Percentiles rank a stretch among this genome's conserved stretches.
Conservation (phyloP, 2,329 filamentous ascomycete species). For the Colletotrichum viniferum region DNA sequence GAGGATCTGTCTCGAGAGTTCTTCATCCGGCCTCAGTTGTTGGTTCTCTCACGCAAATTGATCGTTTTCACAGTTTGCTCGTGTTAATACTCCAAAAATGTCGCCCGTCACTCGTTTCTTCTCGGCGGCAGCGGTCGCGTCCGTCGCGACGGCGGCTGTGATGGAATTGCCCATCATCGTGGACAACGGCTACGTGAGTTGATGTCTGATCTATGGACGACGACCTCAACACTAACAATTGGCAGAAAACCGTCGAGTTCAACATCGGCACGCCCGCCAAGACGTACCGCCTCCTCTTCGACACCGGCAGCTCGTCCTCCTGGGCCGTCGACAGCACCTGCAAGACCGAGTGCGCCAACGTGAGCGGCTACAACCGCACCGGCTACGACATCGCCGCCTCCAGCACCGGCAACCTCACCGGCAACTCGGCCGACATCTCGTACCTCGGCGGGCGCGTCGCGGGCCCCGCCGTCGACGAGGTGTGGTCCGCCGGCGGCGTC, state of each 20-base stretch:
- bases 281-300: slow-evolving; percentile 32
- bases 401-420: slow-evolving; percentile 24
- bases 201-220: no score
- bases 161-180: slow-evolving; percentile 19
- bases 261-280: slow-evolving; percentile 32
- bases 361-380: slow-evolving; percentile 26
- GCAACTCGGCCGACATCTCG: slow-evolving; percentile 24
- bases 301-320: slow-evolving; percentile 38
- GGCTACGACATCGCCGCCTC: slow-evolving; percentile 32
- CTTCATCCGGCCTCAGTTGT: not conserved
- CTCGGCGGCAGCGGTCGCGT: slow-evolving; percentile 4
- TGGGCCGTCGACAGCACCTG: slow-evolving; percentile 36
- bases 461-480: slow-evolving; percentile 31
- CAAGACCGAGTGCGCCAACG: slow-evolving; percentile 28
- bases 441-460: slow-evolving; percentile 34
- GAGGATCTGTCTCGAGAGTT: not conserved
- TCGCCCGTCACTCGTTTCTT: slow-evolving; percentile 5
- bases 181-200: slow-evolving; percentile 17
- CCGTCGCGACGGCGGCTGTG: slow-evolving; percentile 12
- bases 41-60: not conserved
- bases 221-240: fast-evolving
- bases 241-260: not conserved
- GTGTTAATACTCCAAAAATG: not conserved
- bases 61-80: no score
- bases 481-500: slow-evolving; percentile 22